Conservation (phyloP, 2,329 filamentous ascomycete genomes). For the Apiospora arundinis region DNA sequence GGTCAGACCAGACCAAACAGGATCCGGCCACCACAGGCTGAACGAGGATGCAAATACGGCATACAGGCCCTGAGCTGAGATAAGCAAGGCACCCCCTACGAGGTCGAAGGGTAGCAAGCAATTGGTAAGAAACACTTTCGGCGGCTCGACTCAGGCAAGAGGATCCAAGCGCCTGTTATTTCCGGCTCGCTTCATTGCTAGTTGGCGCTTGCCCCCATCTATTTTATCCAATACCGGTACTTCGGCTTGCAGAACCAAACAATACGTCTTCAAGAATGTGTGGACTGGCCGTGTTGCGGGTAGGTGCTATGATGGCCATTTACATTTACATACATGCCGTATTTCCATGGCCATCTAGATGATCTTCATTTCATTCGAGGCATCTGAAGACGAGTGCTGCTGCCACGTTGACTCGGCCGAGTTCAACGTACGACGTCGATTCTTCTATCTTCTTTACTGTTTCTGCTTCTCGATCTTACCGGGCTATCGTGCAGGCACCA, state of each 20-base stretch:
- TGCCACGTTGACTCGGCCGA: background rate
- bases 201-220: slow-evolving; percentile 4
- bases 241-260: background rate
- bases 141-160: background rate
- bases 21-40: background rate
- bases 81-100: background rate
- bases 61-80: background rate
- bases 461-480: background rate
- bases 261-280: background rate
- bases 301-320: background rate
- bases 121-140: background rate
- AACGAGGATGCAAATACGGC: background rate
- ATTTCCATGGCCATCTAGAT: background rate
- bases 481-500: background rate
- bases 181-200: background rate
- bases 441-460: background rate
- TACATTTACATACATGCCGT: too few species aligned
- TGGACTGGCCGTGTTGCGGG: background rate
- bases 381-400: background rate
- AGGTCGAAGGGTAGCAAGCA: background rate
- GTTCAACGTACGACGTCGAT: background rate
- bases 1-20: background rate
- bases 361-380: background rate
- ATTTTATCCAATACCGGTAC: background rate
- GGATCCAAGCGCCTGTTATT: slow-evolving; percentile 1